Evolutionary conservation across 805 yeast genomes (phyloP).

Genomic region (Candida pseudoglaebosa): DNA sequence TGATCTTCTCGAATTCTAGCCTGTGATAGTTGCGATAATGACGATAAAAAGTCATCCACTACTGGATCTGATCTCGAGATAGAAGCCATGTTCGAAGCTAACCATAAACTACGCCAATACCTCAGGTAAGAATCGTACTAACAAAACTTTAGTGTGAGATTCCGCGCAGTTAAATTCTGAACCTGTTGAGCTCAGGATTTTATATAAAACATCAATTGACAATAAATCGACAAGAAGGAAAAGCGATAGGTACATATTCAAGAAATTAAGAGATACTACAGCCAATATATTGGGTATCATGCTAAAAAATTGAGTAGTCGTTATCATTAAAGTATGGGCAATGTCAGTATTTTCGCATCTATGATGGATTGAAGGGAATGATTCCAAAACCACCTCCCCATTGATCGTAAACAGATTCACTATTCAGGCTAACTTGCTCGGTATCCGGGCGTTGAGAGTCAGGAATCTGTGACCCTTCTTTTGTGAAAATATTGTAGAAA

Average conservation of each 20-base stretch:
- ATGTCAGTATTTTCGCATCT: no score
- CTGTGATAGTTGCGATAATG: conserved; percentile 33
- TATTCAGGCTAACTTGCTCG: conserved; percentile 7
- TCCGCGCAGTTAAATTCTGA: no score
- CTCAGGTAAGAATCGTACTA: no score
- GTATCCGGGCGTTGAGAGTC: conserved; percentile 8
- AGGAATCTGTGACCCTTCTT: conserved; percentile 27
- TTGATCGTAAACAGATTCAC: conserved; percentile 23
- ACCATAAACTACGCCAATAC: no score
- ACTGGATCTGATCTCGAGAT: conserved; percentile 27
- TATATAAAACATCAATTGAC: not conserved
- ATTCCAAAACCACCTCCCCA: conserved; percentile 33
- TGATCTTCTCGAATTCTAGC: conserved; percentile 32
- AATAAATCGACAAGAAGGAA: no score
- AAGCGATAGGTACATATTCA: no score
- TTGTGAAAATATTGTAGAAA: conserved; percentile 32
- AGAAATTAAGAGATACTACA: no score
- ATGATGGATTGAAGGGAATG: conserved; percentile 43
- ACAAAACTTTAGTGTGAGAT: no score
- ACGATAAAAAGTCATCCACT: conserved; percentile 36
- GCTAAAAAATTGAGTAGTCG: not conserved
- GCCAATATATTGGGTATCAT: no score
- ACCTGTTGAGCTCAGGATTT: not conserved
- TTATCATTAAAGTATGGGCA: conserved; percentile 2
- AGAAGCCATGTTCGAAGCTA: conserved; percentile 12